Percentiles rank a stretch among this genome's conserved stretches.
phyloP scores from a whole-genome alignment of 1,284 basidiomycete species.

The Vanrija pseudolonga region DNA sequence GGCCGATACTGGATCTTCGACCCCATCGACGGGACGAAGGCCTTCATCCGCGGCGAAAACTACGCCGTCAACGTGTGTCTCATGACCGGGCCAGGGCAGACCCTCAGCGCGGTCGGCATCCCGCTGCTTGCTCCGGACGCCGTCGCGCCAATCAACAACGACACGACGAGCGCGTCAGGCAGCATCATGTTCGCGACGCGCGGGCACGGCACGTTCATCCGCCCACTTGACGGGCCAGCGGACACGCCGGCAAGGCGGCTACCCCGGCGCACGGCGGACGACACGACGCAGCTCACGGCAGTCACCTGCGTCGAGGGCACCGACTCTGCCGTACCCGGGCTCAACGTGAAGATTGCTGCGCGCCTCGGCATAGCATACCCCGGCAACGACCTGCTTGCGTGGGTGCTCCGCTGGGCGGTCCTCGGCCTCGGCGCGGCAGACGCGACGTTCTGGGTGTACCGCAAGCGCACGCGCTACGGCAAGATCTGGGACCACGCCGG shows the following conservation, averaged over 20 bases:
- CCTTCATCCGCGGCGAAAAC: background rate
- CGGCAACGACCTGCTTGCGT: constrained; percentile 1
- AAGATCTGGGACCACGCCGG: constrained; percentile 3
- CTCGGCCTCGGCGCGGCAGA: constrained; percentile 1
- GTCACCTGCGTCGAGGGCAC: background rate
- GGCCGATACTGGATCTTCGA: background rate
- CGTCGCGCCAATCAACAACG: background rate
- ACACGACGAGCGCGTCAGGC: background rate
- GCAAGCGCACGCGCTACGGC: background rate
- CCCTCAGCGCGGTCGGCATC: background rate
- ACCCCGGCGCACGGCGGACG: background rate
- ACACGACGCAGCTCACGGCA: background rate
- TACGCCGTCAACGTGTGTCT: background rate
- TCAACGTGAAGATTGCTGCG: background rate
- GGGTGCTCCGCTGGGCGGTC: constrained; percentile 1
- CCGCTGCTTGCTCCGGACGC: background rate
- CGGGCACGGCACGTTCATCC: background rate
- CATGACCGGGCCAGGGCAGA: background rate
- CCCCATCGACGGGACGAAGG: background rate
- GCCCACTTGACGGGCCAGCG: background rate
- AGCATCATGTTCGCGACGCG: background rate
- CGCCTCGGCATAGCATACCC: background rate
- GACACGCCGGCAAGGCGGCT: background rate
- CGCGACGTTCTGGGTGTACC: constrained; percentile 1
- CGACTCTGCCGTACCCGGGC: background rate